phyloP scores from a whole-genome alignment of 2,329 filamentous ascomycete species.

The Xylariaceae sp. region DNA sequence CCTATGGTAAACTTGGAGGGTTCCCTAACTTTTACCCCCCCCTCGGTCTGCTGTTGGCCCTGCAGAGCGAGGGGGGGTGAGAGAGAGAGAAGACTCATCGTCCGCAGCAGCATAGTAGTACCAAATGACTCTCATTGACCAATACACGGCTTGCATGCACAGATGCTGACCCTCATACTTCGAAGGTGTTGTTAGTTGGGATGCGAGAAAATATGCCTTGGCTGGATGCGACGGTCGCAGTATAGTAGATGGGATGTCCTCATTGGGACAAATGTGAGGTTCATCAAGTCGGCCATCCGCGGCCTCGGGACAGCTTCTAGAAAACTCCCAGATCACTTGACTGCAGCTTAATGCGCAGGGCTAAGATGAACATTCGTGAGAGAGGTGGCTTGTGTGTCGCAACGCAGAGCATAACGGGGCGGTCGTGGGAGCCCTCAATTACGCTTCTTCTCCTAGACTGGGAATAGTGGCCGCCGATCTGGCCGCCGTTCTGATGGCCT shows the following conservation, averaged over 20 bases:
- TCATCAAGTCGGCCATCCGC: conserved; percentile 24
- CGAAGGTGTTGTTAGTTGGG: too few species aligned
- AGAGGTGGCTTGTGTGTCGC: not conserved
- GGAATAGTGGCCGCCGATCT: conserved; percentile 27
- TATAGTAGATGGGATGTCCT: conserved; percentile 9
- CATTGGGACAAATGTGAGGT: conserved; percentile 17
- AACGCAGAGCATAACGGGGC: conserved; percentile 1
- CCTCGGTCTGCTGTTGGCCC: not conserved
- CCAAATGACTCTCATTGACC: not conserved
- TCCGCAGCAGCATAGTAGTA: too few species aligned
- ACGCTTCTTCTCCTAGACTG: too few species aligned
- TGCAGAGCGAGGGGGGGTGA: not conserved
- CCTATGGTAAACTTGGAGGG: not conserved
- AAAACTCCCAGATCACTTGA: conserved; percentile 28
- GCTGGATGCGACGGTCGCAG: not conserved
- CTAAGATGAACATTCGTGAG: conserved; percentile 15
- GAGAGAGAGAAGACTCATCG: conserved; percentile 2
- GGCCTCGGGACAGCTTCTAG: conserved; percentile 24
- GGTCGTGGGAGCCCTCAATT: conserved; percentile 34
- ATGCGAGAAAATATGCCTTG: conserved; percentile 24
- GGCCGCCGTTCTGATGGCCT: conserved; percentile 32
- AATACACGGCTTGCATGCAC: not conserved
- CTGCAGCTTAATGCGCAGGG: conserved; percentile 26
- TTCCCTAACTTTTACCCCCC: not conserved
- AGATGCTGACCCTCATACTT: not conserved